Conservation (phyloP, 148 eudicot genomes). For the Chenopodium suecicum region DNA sequence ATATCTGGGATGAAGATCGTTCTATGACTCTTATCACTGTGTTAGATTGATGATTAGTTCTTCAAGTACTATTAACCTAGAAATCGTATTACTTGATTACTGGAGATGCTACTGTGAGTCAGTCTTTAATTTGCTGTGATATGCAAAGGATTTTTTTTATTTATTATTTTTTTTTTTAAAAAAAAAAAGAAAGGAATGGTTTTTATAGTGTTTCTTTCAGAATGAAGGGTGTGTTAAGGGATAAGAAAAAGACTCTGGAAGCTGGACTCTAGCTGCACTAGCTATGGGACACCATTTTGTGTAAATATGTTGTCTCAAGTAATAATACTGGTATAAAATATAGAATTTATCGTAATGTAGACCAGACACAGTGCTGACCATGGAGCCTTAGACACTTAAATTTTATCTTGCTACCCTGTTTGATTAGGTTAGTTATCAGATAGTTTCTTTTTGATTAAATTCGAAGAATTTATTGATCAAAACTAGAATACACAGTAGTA, state of each 20-base stretch:
- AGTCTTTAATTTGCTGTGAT: neutral
- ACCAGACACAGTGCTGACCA: too few relatives aligned
- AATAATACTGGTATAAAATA: too few relatives aligned
- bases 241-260: neutral
- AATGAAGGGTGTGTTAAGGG: neutral
- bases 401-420: neutral
- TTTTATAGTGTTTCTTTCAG: neutral
- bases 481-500: too few relatives aligned
- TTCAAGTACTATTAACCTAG: neutral
- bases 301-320: neutral
- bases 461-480: too few relatives aligned
- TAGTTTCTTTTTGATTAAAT: neutral
- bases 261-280: neutral
- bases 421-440: neutral
- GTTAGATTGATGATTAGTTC: neutral
- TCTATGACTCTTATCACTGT: neutral
- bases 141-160: neutral
- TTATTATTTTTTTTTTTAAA: too few relatives aligned
- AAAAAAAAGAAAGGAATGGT: too few relatives aligned
- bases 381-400: too few relatives aligned
- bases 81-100: neutral
- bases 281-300: neutral
- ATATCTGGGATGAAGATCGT: neutral
- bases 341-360: neutral
- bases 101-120: neutral